These are phyloP conservation scores for Parietichytrium sp. DNA, from an alignment of 108 stramenopile genomes.

Conservation along the genomic window DNA sequence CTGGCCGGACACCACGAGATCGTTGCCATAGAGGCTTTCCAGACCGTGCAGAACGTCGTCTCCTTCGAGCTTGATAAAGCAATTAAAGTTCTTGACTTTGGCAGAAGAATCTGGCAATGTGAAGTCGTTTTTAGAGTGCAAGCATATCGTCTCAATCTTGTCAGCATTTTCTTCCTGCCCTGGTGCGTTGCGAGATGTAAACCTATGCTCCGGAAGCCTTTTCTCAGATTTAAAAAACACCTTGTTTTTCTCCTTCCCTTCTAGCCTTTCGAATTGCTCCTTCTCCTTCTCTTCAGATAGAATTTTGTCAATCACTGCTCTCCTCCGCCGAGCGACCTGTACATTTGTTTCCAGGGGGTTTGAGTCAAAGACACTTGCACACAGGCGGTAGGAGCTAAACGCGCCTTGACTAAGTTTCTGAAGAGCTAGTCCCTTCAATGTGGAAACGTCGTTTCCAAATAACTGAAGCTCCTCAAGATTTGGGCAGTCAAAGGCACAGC, in stretches of 20 bases:
- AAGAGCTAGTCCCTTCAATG: constrained; percentile 17
- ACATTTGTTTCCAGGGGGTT: background rate
- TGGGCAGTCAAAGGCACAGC: background rate
- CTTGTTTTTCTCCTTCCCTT: constrained; percentile 1
- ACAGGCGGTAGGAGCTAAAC: constrained; percentile 33
- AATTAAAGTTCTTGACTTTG: constrained; percentile 28
- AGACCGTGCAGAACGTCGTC: background rate
- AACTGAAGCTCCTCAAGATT: background rate
- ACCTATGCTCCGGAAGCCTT: background rate
- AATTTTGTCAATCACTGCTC: constrained; percentile 18
- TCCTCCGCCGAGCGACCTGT: background rate
- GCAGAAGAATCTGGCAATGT: background rate
- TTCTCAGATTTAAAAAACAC: background rate
- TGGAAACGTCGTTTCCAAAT: constrained; percentile 20
- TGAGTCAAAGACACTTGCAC: constrained; percentile 6
- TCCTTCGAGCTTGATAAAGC: constrained; percentile 4
- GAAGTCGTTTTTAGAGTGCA: constrained; percentile 8
- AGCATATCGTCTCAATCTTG: background rate
- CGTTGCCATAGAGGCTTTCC: background rate
- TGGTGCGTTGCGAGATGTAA: background rate
- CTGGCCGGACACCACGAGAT: background rate
- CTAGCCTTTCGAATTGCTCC: too few relatives aligned
- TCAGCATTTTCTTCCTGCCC: background rate
- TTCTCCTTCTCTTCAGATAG: background rate
- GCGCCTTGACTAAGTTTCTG: constrained; percentile 8